A percentile compares a stretch with the other conserved stretches of the same genome.
phyloP scores from a whole-genome alignment of 768 basidiomycete species.

The Rhodotorula babjevae region DNA sequence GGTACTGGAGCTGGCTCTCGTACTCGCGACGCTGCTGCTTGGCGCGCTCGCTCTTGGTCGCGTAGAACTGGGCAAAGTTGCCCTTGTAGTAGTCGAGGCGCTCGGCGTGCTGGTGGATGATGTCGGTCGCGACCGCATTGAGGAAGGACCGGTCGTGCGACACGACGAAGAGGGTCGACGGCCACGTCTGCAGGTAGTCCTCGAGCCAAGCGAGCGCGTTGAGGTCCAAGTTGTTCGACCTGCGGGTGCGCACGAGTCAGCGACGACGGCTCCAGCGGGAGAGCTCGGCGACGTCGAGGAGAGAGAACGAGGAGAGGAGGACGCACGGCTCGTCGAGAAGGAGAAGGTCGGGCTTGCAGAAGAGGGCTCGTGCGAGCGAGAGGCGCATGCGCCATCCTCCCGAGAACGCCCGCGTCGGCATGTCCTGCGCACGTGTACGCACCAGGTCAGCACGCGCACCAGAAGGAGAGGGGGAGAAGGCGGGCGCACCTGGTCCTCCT shows the following conservation, averaged over 20 bases:
- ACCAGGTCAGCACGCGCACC: slow-evolving; percentile 43
- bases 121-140: slow-evolving; percentile 95
- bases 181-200: slow-evolving; percentile 44
- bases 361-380: slow-evolving; percentile 81
- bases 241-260: slow-evolving; percentile 10
- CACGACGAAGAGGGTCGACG: slow-evolving; percentile 50
- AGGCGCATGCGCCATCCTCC: slow-evolving; percentile 97
- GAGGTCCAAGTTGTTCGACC: slow-evolving; percentile 92
- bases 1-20: slow-evolving; percentile 89
- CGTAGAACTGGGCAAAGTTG: slow-evolving; percentile 98
- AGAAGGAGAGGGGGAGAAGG: neutral
- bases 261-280: too few relatives aligned
- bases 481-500: slow-evolving; percentile 68
- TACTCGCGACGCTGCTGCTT: slow-evolving; percentile 81
- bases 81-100: slow-evolving; percentile 98
- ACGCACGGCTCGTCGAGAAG: slow-evolving; percentile 49
- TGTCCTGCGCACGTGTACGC: neutral
- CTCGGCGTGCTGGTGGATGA: slow-evolving; percentile 85
- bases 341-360: slow-evolving; percentile 67
- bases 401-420: slow-evolving; percentile 42
- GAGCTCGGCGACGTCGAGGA: neutral
- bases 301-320: neutral
- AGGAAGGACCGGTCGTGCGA: slow-evolving; percentile 97
- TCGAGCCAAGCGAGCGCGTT: slow-evolving; percentile 81
- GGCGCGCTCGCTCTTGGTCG: slow-evolving; percentile 92